phyloP scores from a whole-genome alignment of 371 early-diverging fungal genomes.

The Catenaria anguillulae region DNA sequence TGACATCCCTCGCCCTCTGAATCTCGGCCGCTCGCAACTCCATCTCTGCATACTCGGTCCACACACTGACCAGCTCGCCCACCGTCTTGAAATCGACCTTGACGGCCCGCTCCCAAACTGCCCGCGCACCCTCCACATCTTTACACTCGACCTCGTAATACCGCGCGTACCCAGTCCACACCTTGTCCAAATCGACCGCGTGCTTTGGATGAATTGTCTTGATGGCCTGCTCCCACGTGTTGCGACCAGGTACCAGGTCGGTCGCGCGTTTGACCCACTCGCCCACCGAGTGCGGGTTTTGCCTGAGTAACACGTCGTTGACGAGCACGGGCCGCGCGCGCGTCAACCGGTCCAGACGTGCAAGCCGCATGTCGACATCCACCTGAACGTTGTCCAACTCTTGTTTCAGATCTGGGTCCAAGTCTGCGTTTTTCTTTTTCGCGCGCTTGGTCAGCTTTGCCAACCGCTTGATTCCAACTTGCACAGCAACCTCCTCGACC shows the following conservation, averaged over 20 bases:
- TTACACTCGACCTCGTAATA: constrained; percentile 56
- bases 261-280: constrained; percentile 82
- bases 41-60: constrained; percentile 84
- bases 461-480: constrained; percentile 58
- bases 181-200: constrained; percentile 49
- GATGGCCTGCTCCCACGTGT: constrained; percentile 34
- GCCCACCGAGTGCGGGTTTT: constrained; percentile 76
- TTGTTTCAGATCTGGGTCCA: constrained; percentile 29
- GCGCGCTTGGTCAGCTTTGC: constrained; percentile 14
- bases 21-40: constrained; percentile 61
- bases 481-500: constrained; percentile 68
- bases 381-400: constrained; percentile 38
- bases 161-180: constrained; percentile 77
- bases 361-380: constrained; percentile 67
- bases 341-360: constrained; percentile 79
- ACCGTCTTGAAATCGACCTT: constrained; percentile 52
- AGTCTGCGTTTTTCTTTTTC: constrained; percentile 7
- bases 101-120: constrained; percentile 71
- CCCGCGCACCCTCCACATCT: constrained; percentile 39
- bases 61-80: constrained; percentile 78
- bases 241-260: constrained; percentile 15
- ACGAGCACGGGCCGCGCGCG: constrained; percentile 85
- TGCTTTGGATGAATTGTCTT: constrained; percentile 63
- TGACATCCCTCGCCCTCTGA: constrained; percentile 50
- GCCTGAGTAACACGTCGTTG: constrained; percentile 80